Evolutionary conservation across 2,329 filamentous ascomycete species (phyloP).

Genomic region (Fusarium sp.): DNA sequence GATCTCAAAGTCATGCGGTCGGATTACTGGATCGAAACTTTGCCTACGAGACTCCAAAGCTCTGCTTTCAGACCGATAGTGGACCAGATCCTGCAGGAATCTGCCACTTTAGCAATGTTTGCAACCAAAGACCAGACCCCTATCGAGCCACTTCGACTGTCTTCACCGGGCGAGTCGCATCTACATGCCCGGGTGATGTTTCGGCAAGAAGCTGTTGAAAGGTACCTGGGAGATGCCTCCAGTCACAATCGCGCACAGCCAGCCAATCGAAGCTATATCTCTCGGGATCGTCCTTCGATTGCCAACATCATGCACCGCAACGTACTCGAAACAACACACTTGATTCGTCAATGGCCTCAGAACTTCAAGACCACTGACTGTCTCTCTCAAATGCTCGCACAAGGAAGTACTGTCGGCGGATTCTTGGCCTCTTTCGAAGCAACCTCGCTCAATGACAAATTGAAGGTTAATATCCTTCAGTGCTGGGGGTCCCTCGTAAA

Average conservation of each 20-base stretch:
- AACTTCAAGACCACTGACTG: slow-evolving; percentile 37
- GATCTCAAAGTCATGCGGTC: slow-evolving; percentile 54
- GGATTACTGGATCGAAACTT: slow-evolving; percentile 49
- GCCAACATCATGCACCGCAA: slow-evolving; percentile 41
- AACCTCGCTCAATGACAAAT: slow-evolving; percentile 37
- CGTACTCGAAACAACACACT: slow-evolving; percentile 41
- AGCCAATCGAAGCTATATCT: slow-evolving; percentile 23
- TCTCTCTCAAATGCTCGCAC: slow-evolving; percentile 36
- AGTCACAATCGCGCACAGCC: slow-evolving; percentile 13
- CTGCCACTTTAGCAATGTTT: slow-evolving; percentile 48
- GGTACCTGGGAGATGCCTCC: slow-evolving; percentile 21
- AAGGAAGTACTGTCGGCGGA: slow-evolving; percentile 34
- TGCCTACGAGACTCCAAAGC: slow-evolving; percentile 54
- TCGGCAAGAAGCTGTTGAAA: slow-evolving; percentile 37
- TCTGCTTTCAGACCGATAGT: slow-evolving; percentile 55
- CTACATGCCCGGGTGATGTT: slow-evolving; percentile 36
- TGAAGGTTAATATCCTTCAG: slow-evolving; percentile 39
- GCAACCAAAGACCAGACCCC: slow-evolving; percentile 27
- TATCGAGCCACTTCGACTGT: slow-evolving; percentile 11
- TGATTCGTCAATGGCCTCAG: slow-evolving; percentile 37
- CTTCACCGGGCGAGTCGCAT: slow-evolving; percentile 31
- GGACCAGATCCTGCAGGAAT: slow-evolving; percentile 51
- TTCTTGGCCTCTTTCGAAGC: slow-evolving; percentile 34
- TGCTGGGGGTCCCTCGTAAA: slow-evolving; percentile 42
- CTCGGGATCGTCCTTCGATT: slow-evolving; percentile 42